A percentile compares a stretch with the other conserved stretches of the same genome.
These are phyloP conservation scores for Lipomyces anomalus DNA, from an alignment of 805 yeast genomes.

Conservation along the genomic window DNA sequence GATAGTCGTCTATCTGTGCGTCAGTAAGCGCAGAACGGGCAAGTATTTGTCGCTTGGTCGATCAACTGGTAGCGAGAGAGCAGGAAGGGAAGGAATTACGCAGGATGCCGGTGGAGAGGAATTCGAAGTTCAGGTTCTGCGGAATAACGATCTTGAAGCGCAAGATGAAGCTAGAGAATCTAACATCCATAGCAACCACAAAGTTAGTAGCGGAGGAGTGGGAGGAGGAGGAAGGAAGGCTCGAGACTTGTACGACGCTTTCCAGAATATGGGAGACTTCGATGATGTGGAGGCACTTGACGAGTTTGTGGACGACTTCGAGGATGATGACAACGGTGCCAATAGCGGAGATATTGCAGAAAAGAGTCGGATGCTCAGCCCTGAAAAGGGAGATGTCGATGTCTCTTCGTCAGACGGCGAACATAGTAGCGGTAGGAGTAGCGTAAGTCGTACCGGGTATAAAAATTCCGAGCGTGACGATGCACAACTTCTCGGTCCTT, in stretches of 20 bases:
- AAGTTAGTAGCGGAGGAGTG: slow-evolving; percentile 1
- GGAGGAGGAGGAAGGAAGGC: slow-evolving; percentile 13
- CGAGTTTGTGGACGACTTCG: not conserved
- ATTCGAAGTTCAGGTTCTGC: slow-evolving; percentile 58
- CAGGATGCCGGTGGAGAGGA: slow-evolving; percentile 50
- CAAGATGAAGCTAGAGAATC: not conserved
- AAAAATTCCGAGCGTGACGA: too few species aligned
- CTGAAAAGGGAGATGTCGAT: too few species aligned
- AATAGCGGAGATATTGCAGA: too few species aligned
- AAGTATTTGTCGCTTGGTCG: slow-evolving; percentile 22
- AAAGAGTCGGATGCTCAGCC: not conserved
- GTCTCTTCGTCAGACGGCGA: too few species aligned
- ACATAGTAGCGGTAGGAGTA: too few species aligned
- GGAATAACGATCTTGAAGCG: slow-evolving; percentile 9
- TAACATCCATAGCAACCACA: too few species aligned
- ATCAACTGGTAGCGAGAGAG: too few species aligned
- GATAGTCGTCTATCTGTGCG: slow-evolving; percentile 37
- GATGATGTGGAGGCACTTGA: not conserved
- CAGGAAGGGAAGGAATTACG: too few species aligned
- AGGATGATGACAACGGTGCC: too few species aligned
- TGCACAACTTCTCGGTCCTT: too few species aligned
- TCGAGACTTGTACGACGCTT: slow-evolving; percentile 22
- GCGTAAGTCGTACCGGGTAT: too few species aligned
- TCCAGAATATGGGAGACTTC: slow-evolving; percentile 20
- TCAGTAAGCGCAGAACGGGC: slow-evolving; percentile 35